Evolutionary conservation across 2,329 filamentous ascomycete genomes (phyloP), one percentile per base, ranked within the genome.

Genomic region (Cladophialophora psammophila): DNA sequence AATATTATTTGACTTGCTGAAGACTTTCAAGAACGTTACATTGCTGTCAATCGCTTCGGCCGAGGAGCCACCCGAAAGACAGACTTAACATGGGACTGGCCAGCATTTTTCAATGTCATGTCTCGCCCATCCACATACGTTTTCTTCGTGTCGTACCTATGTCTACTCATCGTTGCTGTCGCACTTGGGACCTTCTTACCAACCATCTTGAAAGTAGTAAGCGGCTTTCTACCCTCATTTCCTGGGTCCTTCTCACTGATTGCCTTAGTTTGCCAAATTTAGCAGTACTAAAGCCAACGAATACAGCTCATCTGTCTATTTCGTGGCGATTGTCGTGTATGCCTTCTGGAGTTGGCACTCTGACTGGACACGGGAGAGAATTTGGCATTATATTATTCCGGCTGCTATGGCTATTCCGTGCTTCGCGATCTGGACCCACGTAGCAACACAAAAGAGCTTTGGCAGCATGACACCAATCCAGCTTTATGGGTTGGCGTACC

Each of bases 401-500:
- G 64, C 66, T 10, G 12, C 70, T 15, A 61, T 35, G n/a, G 64
- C 66, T n/a, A 70, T 74, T 36, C 74, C 74, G 12, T 70, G 73
- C 42, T 73, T 70, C 58, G 72, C 69, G 18, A 60, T 73, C 32
- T 74, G 72, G 72, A 72, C 72, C 35, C 67, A 74, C 61, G 72
- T 71, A 15, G 63, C 67, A 20, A 26, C 60, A 36, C 65, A 71
- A n/a, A 50, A 66, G 66, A 70, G 62, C 58, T 69, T 67, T n/a
- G 57, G 63, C 18, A 38, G 61, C 48, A 69, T 73, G 42, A 65
- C 61, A 20, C 63, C 69, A 31, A 70, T 71, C 52, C 57, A 56
- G n/a, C 65, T 70, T 36, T 72, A 73, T 36, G 70, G 71, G 8
- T 62, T 72, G 60, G 69, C 71, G 20, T 74, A 68, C 50, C 68